phyloP scores from a whole-genome alignment of 352 stramenopile genomes.

The Globisporangium canariense region DNA sequence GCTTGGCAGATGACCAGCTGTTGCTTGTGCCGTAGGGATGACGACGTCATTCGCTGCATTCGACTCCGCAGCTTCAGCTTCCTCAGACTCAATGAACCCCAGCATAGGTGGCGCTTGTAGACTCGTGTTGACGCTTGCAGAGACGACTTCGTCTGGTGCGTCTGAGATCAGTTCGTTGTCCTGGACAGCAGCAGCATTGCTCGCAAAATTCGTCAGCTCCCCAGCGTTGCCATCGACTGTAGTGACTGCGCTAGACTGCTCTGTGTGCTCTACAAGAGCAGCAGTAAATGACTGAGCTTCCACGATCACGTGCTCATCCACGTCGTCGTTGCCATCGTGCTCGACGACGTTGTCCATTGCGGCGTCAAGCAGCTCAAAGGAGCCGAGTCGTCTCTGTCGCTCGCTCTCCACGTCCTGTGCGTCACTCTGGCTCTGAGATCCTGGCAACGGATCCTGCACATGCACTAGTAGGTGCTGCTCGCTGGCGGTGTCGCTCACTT shows the following conservation, averaged over 20 bases:
- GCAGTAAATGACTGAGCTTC: not conserved
- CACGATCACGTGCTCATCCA: not conserved
- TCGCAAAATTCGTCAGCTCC: not conserved
- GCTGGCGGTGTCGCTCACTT: not conserved
- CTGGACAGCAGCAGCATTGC: not conserved
- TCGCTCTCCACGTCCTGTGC: conserved; percentile 1
- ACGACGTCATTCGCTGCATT: not conserved
- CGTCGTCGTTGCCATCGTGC: conserved; percentile 12
- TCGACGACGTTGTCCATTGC: conserved; percentile 18
- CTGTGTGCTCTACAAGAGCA: not conserved
- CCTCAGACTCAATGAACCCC: not conserved
- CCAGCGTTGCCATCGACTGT: not conserved
- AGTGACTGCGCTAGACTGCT: not conserved
- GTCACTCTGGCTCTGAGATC: not conserved
- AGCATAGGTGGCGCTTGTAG: not conserved
- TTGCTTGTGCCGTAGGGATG: not conserved
- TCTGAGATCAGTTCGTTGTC: not conserved
- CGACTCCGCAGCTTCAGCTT: not conserved
- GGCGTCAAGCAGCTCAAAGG: conserved; percentile 19
- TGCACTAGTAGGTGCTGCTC: not conserved
- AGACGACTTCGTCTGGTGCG: too few relatives aligned
- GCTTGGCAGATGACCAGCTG: not conserved
- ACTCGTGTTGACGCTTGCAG: not conserved
- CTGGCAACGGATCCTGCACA: not conserved
- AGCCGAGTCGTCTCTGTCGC: conserved; percentile 13